Evolutionary conservation across 208 protist species (phyloP).

Genomic region (Herpetomonas tarakana): DNA sequence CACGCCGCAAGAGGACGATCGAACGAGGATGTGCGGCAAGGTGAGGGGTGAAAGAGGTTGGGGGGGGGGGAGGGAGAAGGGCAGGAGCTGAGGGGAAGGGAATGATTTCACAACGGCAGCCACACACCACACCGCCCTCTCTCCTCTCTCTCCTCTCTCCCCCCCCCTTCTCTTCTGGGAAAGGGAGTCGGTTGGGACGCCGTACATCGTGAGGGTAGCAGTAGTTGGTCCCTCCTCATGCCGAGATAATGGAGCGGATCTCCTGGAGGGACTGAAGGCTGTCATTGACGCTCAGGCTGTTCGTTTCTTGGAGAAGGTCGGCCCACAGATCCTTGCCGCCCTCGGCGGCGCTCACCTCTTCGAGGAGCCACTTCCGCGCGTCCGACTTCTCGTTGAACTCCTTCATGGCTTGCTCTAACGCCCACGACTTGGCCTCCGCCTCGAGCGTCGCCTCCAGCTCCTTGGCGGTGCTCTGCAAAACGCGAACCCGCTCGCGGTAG

Average conservation of each 20-base stretch:
- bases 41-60: too few relatives aligned
- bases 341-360: conserved; percentile 58
- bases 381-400: conserved; percentile 66
- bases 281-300: conserved; percentile 38
- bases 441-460: conserved; percentile 46
- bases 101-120: background rate
- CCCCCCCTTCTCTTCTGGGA: background rate
- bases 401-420: conserved; percentile 60
- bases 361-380: conserved; percentile 42
- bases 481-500: conserved; percentile 40
- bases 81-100: too few relatives aligned
- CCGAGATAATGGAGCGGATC: conserved; percentile 37
- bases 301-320: conserved; percentile 65
- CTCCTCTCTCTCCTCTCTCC: background rate
- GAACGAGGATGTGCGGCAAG: too few relatives aligned
- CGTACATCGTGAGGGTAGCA: too few relatives aligned
- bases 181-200: too few relatives aligned
- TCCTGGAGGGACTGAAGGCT: conserved; percentile 37
- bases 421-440: conserved; percentile 77
- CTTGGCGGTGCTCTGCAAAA: conserved; percentile 39
- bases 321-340: conserved; percentile 63
- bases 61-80: too few relatives aligned
- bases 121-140: conserved; percentile 13
- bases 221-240: background rate
- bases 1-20: too few relatives aligned